Evolutionary conservation across 768 basidiomycete genomes (phyloP).

Genomic region (Mycena galopus): DNA sequence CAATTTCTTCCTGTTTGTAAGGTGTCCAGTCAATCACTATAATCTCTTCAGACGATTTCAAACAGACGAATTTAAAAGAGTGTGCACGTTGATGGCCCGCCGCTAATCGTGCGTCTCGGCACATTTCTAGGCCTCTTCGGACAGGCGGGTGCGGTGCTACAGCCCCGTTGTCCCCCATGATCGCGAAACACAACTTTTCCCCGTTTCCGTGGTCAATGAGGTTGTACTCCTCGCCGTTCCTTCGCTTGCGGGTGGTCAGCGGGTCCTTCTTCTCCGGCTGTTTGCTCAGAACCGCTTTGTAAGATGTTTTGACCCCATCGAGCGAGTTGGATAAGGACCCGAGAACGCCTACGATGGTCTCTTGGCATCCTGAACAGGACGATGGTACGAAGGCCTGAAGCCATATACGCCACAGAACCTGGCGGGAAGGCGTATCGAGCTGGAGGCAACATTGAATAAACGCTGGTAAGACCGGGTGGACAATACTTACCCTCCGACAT

Average conservation of each 20-base stretch:
- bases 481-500: slow-evolving; percentile 75
- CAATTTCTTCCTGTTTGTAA: slow-evolving; percentile 63
- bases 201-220: slow-evolving; percentile 71
- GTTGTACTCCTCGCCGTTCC: slow-evolving; percentile 71
- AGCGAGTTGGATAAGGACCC: slow-evolving; percentile 77
- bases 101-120: slow-evolving; percentile 66
- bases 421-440: slow-evolving; percentile 80
- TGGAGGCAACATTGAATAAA: slow-evolving; percentile 39
- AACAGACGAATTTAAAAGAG: neutral
- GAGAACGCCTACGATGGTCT: slow-evolving; percentile 77
- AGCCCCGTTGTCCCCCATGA: slow-evolving; percentile 77
- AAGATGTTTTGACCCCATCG: slow-evolving; percentile 72
- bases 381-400: slow-evolving; percentile 75
- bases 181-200: slow-evolving; percentile 63
- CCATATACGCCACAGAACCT: slow-evolving; percentile 79
- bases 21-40: slow-evolving; percentile 81
- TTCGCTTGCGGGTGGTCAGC: slow-evolving; percentile 65
- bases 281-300: slow-evolving; percentile 68
- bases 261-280: slow-evolving; percentile 81
- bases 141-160: slow-evolving; percentile 76
- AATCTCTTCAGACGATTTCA: neutral
- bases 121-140: slow-evolving; percentile 66
- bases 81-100: slow-evolving; percentile 75
- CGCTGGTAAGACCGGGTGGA: neutral
- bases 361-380: slow-evolving; percentile 85